Evolutionary conservation across 1,284 basidiomycete genomes (phyloP).

Genomic region (Ceratobasidium sp.): DNA sequence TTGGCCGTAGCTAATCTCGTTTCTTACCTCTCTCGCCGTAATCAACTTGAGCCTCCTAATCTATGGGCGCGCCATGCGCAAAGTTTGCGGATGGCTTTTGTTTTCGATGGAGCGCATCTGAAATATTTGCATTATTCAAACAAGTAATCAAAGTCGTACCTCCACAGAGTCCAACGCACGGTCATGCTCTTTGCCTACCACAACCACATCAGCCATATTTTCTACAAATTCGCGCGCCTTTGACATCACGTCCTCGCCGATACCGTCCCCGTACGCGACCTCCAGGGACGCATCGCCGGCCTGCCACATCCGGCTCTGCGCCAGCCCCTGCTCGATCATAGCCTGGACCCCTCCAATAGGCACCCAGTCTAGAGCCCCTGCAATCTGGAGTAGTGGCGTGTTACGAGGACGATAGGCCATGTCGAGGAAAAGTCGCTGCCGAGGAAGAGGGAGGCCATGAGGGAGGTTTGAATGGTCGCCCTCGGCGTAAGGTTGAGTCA

Average conservation of each 20-base stretch:
- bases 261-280: constrained; percentile 33
- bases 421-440: constrained; percentile 55
- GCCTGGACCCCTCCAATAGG: constrained; percentile 56
- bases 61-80: too few species aligned
- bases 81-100: too few species aligned
- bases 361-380: constrained; percentile 52
- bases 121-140: not conserved
- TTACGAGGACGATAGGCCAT: constrained; percentile 59
- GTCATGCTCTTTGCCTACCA: constrained; percentile 40
- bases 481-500: constrained; percentile 24
- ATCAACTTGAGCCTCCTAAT: too few species aligned
- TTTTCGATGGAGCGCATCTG: too few species aligned
- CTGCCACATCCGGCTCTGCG: constrained; percentile 55
- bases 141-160: not conserved
- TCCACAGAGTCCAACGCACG: constrained; percentile 39
- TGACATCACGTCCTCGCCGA: constrained; percentile 18
- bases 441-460: constrained; percentile 51
- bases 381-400: constrained; percentile 54
- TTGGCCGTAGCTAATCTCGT: too few species aligned
- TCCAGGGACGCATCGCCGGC: constrained; percentile 35
- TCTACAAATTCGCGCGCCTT: constrained; percentile 41
- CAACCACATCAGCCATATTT: constrained; percentile 42
- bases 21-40: too few species aligned
- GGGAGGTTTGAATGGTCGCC: constrained; percentile 24
- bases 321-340: constrained; percentile 58